Base-by-base conservation (phyloP, 495 filamentous ascomycete species). In the Neurospora sp. region DNA sequence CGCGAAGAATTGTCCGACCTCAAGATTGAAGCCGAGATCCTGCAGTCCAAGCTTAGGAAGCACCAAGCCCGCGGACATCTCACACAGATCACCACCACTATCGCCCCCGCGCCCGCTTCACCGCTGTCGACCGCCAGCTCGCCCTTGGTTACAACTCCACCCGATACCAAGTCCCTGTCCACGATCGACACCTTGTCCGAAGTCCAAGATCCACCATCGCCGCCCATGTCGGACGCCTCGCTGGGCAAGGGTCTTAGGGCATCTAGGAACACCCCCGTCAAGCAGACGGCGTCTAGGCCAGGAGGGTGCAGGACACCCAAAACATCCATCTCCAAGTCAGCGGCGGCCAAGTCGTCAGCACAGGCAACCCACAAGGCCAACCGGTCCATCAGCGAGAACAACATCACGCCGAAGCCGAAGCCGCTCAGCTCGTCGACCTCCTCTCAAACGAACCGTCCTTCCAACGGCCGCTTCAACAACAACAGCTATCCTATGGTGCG, bases 21-120 rank as follows among this genome's bases (percentile, higher is more conserved):
- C 70, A 95, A 91, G 85, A 91, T 99, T 71, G 96, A 99, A 77
- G 91, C 92, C 74, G 96, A 98, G 80, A 97, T 99, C 76, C 87
- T 93, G 74, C 91, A 95, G 77, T 93, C 97, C 83, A 98, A 96
- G 85, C 85, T 99, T 73, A 90, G 90, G 73, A 89, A 91, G 77
- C 82, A 84, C 70, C 83, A 84, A 61, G 80, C 82, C 46, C 85
- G 86, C 39, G 53, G 53, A 3, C 84, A 88, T 72, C 77, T 88
- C n/a, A 85, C 86, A 71, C 74, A 80, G 46, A 81, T 88, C 44
- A 82, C 85, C 38, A 88, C 86, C 48, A 85, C 85, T 1, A 82
- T 86, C 12, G 83, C 83, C 40, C 86, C 83, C 53, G 90, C 90
- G 16, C 89, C 88, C 37, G 80, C 81, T 12, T 91, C 91, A 41